A percentile compares a stretch with the other conserved stretches of the same genome.
Conservation (phyloP, 1,284 basidiomycete genomes). For the Leccinum angustisporum region DNA sequence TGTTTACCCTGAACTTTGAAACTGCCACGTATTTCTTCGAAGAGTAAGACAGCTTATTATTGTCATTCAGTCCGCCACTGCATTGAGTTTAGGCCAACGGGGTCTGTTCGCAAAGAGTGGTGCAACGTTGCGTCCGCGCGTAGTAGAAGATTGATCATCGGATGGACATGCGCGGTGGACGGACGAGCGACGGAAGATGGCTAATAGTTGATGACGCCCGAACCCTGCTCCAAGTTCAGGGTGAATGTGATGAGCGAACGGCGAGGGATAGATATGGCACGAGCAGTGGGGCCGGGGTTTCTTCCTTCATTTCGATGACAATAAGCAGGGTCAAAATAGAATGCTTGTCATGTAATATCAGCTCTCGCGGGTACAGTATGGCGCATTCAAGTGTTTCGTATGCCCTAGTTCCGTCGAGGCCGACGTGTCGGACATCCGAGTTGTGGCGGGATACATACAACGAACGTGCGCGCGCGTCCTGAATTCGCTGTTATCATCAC, state of each 20-base stretch:
- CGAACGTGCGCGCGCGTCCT: not conserved
- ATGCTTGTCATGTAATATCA: constrained; percentile 1
- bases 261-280: constrained; percentile 9
- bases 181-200: constrained; percentile 14
- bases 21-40: constrained; percentile 6
- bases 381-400: not conserved
- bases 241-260: constrained; percentile 20
- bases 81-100: constrained; percentile 10
- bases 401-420: not conserved
- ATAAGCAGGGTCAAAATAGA: constrained; percentile 4
- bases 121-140: constrained; percentile 29
- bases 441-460: not conserved
- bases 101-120: constrained; percentile 13
- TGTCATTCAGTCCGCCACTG: constrained; percentile 2
- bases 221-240: constrained; percentile 19
- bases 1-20: constrained; percentile 16
- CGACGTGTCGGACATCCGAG: not conserved
- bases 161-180: constrained; percentile 15
- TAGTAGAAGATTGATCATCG: constrained; percentile 32
- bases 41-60: not conserved
- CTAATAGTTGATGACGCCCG: constrained; percentile 3
- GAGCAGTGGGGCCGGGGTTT: constrained; percentile 14
- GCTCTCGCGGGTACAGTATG: constrained; percentile 10
- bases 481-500: constrained; percentile 2
- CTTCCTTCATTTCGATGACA: constrained; percentile 19